phyloP scores from a whole-genome alignment of 495 filamentous ascomycete species.

The Bryoglossum gracile region DNA sequence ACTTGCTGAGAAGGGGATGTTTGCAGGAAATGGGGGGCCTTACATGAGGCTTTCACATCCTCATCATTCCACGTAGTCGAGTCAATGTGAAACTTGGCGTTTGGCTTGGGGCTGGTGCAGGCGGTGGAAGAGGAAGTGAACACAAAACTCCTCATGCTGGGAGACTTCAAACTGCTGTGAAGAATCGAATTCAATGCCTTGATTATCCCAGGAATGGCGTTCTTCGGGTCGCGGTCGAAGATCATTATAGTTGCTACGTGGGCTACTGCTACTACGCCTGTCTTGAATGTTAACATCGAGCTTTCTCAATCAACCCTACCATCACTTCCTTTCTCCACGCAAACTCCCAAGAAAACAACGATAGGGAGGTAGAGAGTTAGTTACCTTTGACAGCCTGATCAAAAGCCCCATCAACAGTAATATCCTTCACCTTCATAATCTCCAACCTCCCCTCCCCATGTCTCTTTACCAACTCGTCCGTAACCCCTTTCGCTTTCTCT shows the following conservation, averaged over 20 bases:
- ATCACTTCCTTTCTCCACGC: no score
- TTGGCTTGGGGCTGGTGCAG: conserved; percentile 25
- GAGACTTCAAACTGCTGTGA: conserved; percentile 33
- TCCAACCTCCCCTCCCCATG: conserved; percentile 36
- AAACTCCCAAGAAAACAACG: neutral
- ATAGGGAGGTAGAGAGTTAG: neutral
- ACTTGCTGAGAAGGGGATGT: no score
- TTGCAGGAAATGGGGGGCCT: no score
- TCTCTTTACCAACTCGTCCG: conserved; percentile 31
- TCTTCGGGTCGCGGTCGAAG: conserved; percentile 31
- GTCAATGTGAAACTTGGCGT: conserved; percentile 19
- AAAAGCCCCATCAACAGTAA: conserved; percentile 33
- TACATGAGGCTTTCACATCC: conserved; percentile 36
- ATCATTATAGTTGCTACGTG: conserved; percentile 41
- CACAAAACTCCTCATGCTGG: conserved; percentile 42
- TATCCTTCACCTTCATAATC: conserved; percentile 31
- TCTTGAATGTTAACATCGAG: conserved; percentile 7
- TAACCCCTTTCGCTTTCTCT: conserved; percentile 37
- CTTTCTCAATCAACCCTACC: no score
- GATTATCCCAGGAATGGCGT: conserved; percentile 37
- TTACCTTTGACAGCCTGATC: conserved; percentile 35
- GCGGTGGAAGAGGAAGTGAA: conserved; percentile 43
- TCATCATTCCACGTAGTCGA: conserved; percentile 42
- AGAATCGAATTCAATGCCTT: conserved; percentile 32
- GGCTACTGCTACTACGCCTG: conserved; percentile 25